These are phyloP conservation scores for Aquilaria agallochum DNA, from an alignment of 441 rosid species.

Conservation along the genomic window DNA sequence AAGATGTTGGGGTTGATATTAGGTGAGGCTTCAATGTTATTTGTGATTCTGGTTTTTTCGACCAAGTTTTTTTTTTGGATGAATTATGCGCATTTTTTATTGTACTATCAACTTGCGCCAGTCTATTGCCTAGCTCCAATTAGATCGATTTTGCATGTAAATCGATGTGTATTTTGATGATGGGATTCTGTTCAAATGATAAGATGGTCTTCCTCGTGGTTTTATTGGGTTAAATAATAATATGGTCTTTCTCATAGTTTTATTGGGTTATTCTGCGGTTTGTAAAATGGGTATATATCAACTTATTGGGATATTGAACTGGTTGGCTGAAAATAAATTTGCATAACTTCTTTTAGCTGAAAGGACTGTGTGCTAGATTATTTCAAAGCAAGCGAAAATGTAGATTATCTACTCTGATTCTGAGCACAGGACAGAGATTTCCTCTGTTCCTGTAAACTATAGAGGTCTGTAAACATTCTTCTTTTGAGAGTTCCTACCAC, in stretches of 20 bases:
- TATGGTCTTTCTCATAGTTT: not conserved
- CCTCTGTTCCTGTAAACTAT: too few relatives aligned
- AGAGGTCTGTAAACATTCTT: too few relatives aligned
- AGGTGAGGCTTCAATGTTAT: constrained; percentile 20
- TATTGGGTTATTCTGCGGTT: too few relatives aligned
- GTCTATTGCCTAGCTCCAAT: not conserved
- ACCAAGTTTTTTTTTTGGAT: not conserved
- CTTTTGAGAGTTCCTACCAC: not conserved
- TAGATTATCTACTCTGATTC: too few relatives aligned
- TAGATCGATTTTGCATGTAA: not conserved
- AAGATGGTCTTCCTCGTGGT: not conserved
- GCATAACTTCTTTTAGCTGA: too few relatives aligned
- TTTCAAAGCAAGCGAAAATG: too few relatives aligned
- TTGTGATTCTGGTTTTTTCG: not conserved
- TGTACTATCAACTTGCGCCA: not conserved
- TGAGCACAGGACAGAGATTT: too few relatives aligned
- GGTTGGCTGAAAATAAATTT: too few relatives aligned
- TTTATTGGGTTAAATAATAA: not conserved
- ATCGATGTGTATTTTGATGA: not conserved
- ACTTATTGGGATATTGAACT: too few relatives aligned
- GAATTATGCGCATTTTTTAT: not conserved
- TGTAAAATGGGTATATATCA: too few relatives aligned
- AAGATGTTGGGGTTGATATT: constrained; percentile 51
- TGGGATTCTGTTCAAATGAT: not conserved
- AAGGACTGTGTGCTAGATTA: too few relatives aligned